phyloP scores from a whole-genome alignment of 78 protist genomes.

The Trichosphaerium sp. region DNA sequence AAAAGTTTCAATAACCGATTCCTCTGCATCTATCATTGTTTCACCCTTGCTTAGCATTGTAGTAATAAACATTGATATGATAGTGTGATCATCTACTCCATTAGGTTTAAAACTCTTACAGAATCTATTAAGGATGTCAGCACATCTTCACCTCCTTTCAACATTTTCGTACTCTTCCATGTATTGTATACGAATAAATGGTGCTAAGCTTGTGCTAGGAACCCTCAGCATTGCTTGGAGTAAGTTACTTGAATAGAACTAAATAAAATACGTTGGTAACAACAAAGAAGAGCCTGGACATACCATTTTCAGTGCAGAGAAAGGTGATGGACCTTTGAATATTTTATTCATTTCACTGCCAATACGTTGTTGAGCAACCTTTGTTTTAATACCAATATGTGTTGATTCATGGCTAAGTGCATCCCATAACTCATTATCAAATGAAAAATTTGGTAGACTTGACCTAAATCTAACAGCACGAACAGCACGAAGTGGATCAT shows the following conservation, averaged over 20 bases:
- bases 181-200: background rate
- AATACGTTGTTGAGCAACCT: background rate
- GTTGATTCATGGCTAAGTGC: background rate
- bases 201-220: background rate
- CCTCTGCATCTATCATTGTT: background rate
- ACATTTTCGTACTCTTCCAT: background rate
- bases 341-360: background rate
- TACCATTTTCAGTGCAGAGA: slow-evolving; percentile 13
- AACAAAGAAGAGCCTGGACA: slow-evolving; percentile 9
- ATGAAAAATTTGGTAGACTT: slow-evolving; percentile 36
- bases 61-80: background rate
- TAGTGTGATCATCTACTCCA: slow-evolving; percentile 4
- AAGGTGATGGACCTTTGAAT: background rate
- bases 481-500: slow-evolving; percentile 91
- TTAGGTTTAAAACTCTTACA: background rate
- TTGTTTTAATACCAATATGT: background rate
- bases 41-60: background rate
- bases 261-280: slow-evolving; percentile 2
- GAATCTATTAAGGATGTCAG: background rate
- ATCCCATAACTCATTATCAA: slow-evolving; percentile 13
- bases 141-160: background rate
- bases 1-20: background rate
- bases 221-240: background rate
- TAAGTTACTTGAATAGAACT: background rate
- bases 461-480: slow-evolving; percentile 73